Evolutionary conservation across 306 rosid species (phyloP), one percentile per base, ranked within the genome.

Genomic region (Sicyos baderoa): DNA sequence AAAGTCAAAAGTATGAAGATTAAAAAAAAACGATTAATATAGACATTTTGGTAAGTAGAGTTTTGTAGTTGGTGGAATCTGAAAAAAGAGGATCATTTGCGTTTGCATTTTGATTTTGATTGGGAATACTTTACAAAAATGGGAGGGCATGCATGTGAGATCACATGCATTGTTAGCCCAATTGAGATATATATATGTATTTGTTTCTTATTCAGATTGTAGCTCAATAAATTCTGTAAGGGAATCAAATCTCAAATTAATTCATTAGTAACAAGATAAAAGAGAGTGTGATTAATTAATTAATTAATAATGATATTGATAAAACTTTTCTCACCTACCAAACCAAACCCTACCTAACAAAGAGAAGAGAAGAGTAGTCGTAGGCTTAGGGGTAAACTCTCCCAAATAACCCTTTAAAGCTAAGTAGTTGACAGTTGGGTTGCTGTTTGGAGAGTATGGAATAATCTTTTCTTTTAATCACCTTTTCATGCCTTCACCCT

Each of bases 51-150:
- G n/a, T n/a, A 29, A 29, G 35, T 29, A 29, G 35, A 17, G 12
- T 18, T 53, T 44, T 19, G 32, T 64, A 19, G 70, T 64, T 10
- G 53, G 70, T 18, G 70, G 70, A 42, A 45, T 64, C 37, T 44
- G 11, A 4, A 62, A 40, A 60, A 60, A 59, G 21, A 59, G 21
- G 45, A 59, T 29, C 12, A 9, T 59, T 59, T 18, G 3, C 15
- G 9, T 29, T 29, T 29, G 35, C 35, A 29, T 8, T 60, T 60
- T n/a, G 23, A 29, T 8, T 60, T 60, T n/a, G 23, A 58, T 8
- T n/a, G 23, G 23, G 16, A 32, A 9, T 62, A 37, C 2, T n/a
- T 62, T 19, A 37, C 16, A 7, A 62, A 62, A 18, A 62, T 4
- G 51, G 49, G 27, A 17, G 64, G n/a, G n/a, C n/a, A 29, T 7